Conservation (phyloP, 2,329 filamentous ascomycete genomes). For the Biscogniauxia marginata region DNA sequence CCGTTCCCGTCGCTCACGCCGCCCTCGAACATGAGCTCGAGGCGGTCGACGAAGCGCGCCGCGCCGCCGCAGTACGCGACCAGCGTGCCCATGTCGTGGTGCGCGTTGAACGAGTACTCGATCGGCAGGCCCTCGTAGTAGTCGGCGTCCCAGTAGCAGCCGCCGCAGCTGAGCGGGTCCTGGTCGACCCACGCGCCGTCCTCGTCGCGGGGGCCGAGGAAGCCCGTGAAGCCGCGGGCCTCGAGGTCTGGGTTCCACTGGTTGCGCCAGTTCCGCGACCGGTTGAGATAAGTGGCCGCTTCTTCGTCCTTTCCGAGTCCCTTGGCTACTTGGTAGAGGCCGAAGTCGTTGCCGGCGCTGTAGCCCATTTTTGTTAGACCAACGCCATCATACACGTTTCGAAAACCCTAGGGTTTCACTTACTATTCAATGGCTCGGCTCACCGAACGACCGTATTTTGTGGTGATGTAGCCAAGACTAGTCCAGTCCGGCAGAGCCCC, state of each 20-base stretch:
- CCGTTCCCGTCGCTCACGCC: constrained; percentile 42
- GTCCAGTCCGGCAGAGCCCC: constrained; percentile 70
- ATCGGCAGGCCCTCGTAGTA: constrained; percentile 63
- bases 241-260: constrained; percentile 63
- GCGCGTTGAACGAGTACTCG: constrained; percentile 68
- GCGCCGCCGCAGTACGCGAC: constrained; percentile 56
- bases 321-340: constrained; percentile 61
- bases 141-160: constrained; percentile 64
- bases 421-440: constrained; percentile 65
- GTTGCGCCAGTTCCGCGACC: constrained; percentile 68
- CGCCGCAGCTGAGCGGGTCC: constrained; percentile 58
- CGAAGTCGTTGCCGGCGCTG: constrained; percentile 65
- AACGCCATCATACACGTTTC: neutral
- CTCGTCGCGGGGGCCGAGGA: constrained; percentile 59
- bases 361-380: neutral
- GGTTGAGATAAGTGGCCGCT: constrained; percentile 57
- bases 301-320: constrained; percentile 53
- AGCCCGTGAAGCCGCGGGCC: constrained; percentile 61
- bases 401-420: constrained; percentile 10
- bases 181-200: constrained; percentile 51
- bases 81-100: constrained; percentile 60
- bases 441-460: constrained; percentile 58
- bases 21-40: constrained; percentile 60
- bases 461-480: constrained; percentile 63
- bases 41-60: constrained; percentile 52